Evolutionary conservation across 2,329 filamentous ascomycete genomes (phyloP), one percentile per base, ranked within the genome.

Genomic region (Talaromyces sp.): DNA sequence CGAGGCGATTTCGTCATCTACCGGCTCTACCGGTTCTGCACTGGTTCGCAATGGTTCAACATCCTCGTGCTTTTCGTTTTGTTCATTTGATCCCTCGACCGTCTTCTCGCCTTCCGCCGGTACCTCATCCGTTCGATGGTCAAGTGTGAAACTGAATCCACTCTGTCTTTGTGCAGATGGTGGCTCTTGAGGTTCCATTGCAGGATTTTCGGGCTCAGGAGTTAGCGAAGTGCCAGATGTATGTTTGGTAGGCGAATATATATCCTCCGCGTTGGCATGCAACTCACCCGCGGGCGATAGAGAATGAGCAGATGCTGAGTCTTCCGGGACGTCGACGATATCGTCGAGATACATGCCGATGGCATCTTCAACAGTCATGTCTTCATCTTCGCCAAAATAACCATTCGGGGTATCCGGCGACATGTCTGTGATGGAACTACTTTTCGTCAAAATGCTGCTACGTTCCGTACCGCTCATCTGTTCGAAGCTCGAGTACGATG

Each of bases 381-480:
- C 80, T 16, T 75, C 79, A 50, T 83, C 81, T 68, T 77, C 73
- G 4, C 84, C 84, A 63, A 79, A 81, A 71, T 89, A 90, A 81
- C 89, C 88, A 73, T 85, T 87, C 77, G 91, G 89, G 63, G 92
- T 76, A 83, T 84, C 76, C 3, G 78, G 78, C 13, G 78, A 80
- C 41, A 79, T 67, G 82, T 95, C 79, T 80, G 83, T 90, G 62
- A 89, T 83, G 1, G 90, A 93, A 80, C 90, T 96, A 66, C 87
- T 87, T 70, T 91, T 92, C 3, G 92, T 95, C 68, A 89, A 76
- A 59, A 95, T 84, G 73, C 93, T 97, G 75, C 91, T 96, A 67
- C 91, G 85, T 73, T 94, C 91, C 1, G 92, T 96, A n/a, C 85
- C 85, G 68, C 84, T 86, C 7, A 81, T 73, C 50, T 85, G 84